phyloP scores from a whole-genome alignment of 148 eudicot species.

The Arbutus unedo region DNA sequence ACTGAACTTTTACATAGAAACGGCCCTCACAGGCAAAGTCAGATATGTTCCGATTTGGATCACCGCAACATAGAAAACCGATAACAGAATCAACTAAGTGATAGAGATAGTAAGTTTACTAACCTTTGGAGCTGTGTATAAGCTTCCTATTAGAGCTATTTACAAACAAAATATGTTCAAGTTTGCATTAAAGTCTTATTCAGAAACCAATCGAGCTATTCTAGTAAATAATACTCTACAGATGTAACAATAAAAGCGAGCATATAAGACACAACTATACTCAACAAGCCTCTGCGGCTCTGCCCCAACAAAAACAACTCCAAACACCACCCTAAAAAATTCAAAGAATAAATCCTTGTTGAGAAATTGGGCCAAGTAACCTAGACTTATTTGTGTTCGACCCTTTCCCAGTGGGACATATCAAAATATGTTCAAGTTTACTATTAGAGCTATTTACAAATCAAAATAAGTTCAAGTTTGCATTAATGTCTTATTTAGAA shows the following conservation, averaged over 20 bases:
- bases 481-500: background rate
- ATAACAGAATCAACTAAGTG: too few species aligned
- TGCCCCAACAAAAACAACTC: background rate
- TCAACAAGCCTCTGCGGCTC: background rate
- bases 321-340: background rate
- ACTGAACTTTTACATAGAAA: background rate
- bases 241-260: background rate
- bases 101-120: too few species aligned
- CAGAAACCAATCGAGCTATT: background rate
- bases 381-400: background rate
- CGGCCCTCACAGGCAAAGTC: background rate
- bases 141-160: background rate
- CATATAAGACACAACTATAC: background rate
- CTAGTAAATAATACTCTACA: background rate
- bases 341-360: background rate
- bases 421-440: background rate
- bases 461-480: background rate
- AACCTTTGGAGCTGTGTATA: too few species aligned
- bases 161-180: background rate
- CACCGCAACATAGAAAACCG: too few species aligned
- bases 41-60: too few species aligned
- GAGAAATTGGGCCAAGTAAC: background rate
- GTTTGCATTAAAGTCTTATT: background rate
- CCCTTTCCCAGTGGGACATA: background rate
- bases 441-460: background rate